phyloP scores from a whole-genome alignment of 306 rosid genomes.

The Casuarina equisetifolia region DNA sequence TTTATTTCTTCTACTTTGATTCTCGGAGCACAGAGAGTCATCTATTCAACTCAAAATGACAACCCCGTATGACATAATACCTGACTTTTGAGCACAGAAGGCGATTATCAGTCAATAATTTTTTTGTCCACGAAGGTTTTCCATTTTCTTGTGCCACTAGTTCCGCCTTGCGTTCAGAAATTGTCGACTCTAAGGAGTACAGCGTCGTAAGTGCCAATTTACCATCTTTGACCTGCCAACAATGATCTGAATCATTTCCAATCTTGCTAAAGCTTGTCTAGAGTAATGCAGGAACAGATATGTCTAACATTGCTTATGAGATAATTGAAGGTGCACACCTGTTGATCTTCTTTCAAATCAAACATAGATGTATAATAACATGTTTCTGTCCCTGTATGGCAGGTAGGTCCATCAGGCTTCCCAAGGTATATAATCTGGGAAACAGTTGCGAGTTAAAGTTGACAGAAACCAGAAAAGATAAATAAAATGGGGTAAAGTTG shows the following conservation, averaged over 20 bases:
- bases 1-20: background rate
- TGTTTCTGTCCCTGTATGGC: constrained; percentile 90
- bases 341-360: constrained; percentile 49
- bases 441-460: constrained; percentile 18
- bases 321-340: constrained; percentile 44
- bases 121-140: constrained; percentile 80
- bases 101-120: constrained; percentile 52
- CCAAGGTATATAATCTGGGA: constrained; percentile 89
- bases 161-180: constrained; percentile 70
- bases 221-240: constrained; percentile 50
- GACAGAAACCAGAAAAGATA: background rate
- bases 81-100: constrained; percentile 83
- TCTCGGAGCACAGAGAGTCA: background rate
- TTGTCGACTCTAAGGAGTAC: constrained; percentile 66
- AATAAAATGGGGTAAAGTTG: background rate
- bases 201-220: constrained; percentile 66
- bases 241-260: constrained; percentile 21
- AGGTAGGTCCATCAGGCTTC: constrained; percentile 92
- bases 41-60: background rate
- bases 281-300: constrained; percentile 6
- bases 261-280: background rate
- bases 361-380: constrained; percentile 69
- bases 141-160: constrained; percentile 36
- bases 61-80: constrained; percentile 26
- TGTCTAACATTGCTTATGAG: background rate